These are phyloP conservation scores for Lentithecium fluviatile DNA, from an alignment of 495 filamentous ascomycete species.

Conservation along the genomic window DNA sequence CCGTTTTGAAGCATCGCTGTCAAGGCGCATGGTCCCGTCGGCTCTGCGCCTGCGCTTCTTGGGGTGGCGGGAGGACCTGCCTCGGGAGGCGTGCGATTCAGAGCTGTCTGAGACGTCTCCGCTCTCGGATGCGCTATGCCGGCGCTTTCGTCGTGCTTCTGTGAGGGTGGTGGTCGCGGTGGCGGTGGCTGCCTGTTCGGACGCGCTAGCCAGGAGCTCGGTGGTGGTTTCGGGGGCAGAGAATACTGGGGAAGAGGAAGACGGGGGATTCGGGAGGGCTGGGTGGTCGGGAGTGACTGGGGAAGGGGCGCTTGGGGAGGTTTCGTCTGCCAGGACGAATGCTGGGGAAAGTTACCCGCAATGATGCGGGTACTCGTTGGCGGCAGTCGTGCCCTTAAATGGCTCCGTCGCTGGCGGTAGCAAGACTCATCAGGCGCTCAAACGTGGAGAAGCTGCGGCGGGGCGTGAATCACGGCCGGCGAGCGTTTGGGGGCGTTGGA, in stretches of 20 bases:
- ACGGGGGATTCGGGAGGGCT: conserved; percentile 42
- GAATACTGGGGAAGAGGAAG: conserved; percentile 43
- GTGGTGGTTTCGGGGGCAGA: conserved; percentile 40
- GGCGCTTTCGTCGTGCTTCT: conserved; percentile 39
- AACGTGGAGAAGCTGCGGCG: conserved; percentile 15
- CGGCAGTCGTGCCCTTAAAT: conserved; percentile 14
- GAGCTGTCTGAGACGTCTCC: conserved; percentile 28
- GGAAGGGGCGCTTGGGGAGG: conserved; percentile 49
- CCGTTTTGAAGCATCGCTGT: conserved; percentile 49
- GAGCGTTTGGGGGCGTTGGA: not conserved
- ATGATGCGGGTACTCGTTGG: conserved; percentile 21
- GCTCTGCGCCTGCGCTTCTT: conserved; percentile 62
- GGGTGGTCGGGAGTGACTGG: conserved; percentile 62
- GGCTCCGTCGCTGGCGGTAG: conserved; percentile 10
- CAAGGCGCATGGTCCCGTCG: conserved; percentile 60
- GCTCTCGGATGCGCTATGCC: conserved; percentile 35
- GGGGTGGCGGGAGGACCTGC: conserved; percentile 48
- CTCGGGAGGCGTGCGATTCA: conserved; percentile 35
- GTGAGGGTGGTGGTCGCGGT: conserved; percentile 32
- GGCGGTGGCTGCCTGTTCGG: conserved; percentile 22
- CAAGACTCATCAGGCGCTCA: conserved; percentile 14
- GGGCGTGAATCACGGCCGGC: not conserved
- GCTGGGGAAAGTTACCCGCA: conserved; percentile 27
- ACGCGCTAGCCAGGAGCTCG: conserved; percentile 30
- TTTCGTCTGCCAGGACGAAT: conserved; percentile 66